Evolutionary conservation across 306 rosid genomes (phyloP).

Genomic region (Cucurbita moschata): DNA sequence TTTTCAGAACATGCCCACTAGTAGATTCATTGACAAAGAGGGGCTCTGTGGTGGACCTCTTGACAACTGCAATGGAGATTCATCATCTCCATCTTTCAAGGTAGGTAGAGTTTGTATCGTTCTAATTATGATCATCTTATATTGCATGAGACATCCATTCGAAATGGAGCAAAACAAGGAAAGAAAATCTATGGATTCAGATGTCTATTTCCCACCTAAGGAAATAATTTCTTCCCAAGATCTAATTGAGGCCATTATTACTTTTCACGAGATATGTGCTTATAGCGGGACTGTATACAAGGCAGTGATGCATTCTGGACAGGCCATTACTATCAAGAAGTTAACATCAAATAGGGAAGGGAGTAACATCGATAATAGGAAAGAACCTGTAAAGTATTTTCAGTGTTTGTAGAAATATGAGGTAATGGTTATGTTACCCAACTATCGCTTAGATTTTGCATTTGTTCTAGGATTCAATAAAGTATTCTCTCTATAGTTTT

Average conservation of each 20-base stretch:
- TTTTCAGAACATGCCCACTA: slow-evolving; percentile 8
- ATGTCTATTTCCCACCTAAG: slow-evolving; percentile 60
- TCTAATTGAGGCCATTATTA: background rate
- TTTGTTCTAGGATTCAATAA: too few relatives aligned
- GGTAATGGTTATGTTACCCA: too few relatives aligned
- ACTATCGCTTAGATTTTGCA: too few relatives aligned
- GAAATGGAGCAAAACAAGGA: slow-evolving; percentile 30
- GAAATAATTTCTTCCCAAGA: slow-evolving; percentile 14
- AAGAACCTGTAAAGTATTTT: too few relatives aligned
- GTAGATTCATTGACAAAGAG: slow-evolving; percentile 52
- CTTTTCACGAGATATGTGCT: slow-evolving; percentile 60
- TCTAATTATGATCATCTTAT: slow-evolving; percentile 20
- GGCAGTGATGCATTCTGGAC: slow-evolving; percentile 48
- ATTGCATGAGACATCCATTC: too few relatives aligned
- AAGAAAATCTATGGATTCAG: slow-evolving; percentile 21
- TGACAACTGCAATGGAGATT: background rate
- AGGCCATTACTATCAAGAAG: slow-evolving; percentile 49
- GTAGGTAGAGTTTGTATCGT: slow-evolving; percentile 64
- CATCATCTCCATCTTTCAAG: too few relatives aligned
- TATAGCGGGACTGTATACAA: background rate
- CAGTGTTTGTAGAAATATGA: too few relatives aligned
- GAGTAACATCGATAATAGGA: too few relatives aligned
- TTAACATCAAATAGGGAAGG: too few relatives aligned
- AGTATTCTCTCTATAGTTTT: too few relatives aligned
- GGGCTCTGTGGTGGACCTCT: slow-evolving; percentile 56